Conservation (phyloP, 2,329 filamentous ascomycete genomes). For the Fusarium sp. region DNA sequence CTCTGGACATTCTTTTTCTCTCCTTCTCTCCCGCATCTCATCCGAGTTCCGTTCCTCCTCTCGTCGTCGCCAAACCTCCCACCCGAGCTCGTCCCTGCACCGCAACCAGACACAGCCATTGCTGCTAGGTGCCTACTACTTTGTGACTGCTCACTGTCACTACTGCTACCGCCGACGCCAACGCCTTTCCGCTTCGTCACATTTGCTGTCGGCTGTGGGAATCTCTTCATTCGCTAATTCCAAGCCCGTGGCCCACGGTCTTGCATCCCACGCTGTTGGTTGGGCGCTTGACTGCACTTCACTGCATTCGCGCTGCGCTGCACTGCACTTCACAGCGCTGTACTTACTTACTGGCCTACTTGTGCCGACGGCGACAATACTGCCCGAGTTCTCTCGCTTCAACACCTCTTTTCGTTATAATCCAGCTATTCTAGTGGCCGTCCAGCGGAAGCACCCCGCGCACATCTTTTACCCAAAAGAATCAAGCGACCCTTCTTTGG, state of each 20-base stretch:
- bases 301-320: not conserved
- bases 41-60: not conserved
- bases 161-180: conserved; percentile 36
- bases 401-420: conserved; percentile 11
- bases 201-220: conserved; percentile 45
- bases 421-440: conserved; percentile 7
- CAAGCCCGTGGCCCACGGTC: conserved; percentile 43
- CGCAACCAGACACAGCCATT: conserved; percentile 5
- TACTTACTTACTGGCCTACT: conserved; percentile 33
- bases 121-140: conserved; percentile 3
- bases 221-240: conserved; percentile 46
- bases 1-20: conserved; percentile 17
- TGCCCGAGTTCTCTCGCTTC: conserved; percentile 8
- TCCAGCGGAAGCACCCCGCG: conserved; percentile 9
- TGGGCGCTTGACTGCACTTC: conserved; percentile 41
- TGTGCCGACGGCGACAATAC: conserved; percentile 8
- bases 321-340: conserved; percentile 13
- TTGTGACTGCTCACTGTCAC: conserved; percentile 27
- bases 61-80: not conserved
- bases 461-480: conserved; percentile 20
- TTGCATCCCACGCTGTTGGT: conserved; percentile 44
- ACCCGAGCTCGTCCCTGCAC: conserved; percentile 9
- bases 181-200: conserved; percentile 43
- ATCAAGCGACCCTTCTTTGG: conserved; percentile 13
- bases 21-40: conserved; percentile 16